These are phyloP conservation scores for Termitomyces sp. DNA, from an alignment of 768 basidiomycete species.

Conservation along the genomic window DNA sequence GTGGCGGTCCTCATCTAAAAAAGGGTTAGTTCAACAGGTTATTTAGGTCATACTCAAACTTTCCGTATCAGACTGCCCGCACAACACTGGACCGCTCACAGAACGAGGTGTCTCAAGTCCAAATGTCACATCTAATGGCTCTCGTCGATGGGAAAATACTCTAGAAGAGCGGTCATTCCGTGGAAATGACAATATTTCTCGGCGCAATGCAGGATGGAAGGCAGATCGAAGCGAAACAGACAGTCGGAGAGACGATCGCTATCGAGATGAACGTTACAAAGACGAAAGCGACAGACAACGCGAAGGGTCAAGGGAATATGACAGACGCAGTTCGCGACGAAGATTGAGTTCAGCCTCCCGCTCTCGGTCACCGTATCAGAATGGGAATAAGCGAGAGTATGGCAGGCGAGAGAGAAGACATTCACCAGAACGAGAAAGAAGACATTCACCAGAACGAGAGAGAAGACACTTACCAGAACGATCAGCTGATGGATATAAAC, in stretches of 20 bases:
- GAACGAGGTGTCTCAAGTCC: slow-evolving; percentile 26
- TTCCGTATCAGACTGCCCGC: slow-evolving; percentile 41
- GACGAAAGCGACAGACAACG: slow-evolving; percentile 2
- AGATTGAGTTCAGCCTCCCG: slow-evolving; percentile 22
- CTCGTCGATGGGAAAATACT: slow-evolving; percentile 26
- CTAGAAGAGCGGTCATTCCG: slow-evolving; percentile 30
- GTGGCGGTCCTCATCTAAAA: slow-evolving; percentile 91
- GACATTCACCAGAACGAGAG: slow-evolving; percentile 11
- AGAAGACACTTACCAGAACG: slow-evolving; percentile 10
- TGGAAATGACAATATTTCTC: slow-evolving; percentile 11
- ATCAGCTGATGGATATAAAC: slow-evolving; percentile 32
- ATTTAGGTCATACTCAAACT: neutral
- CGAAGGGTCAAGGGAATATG: slow-evolving; percentile 17
- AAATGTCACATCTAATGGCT: slow-evolving; percentile 25
- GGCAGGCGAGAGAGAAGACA: slow-evolving; percentile 21
- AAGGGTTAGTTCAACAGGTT: slow-evolving; percentile 49
- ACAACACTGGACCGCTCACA: slow-evolving; percentile 35
- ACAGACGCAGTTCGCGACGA: slow-evolving; percentile 19
- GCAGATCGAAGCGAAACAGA: slow-evolving; percentile 17
- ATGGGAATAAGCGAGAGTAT: slow-evolving; percentile 15
- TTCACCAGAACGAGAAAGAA: slow-evolving; percentile 18
- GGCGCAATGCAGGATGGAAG: slow-evolving; percentile 21
- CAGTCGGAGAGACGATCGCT: slow-evolving; percentile 18
- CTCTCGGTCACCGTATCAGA: slow-evolving; percentile 24
- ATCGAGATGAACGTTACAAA: slow-evolving; percentile 3